Base-by-base conservation (phyloP, 2,329 filamentous ascomycete species). In the Akanthomyces muscarius region DNA sequence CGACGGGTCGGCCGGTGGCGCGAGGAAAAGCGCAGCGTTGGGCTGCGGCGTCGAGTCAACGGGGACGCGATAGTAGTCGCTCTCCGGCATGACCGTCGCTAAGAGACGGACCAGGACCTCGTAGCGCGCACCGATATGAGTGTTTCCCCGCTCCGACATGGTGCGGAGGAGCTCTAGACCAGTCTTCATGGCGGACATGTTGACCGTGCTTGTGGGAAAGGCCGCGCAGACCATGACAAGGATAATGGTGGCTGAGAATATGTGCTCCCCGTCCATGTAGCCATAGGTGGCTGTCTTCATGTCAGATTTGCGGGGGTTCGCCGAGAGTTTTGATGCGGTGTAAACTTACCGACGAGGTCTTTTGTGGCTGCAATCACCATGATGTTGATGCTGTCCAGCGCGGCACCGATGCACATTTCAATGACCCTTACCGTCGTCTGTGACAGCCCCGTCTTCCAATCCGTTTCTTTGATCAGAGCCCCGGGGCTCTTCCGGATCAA, bases 231-330 rank as follows among this genome's bases (percentile, higher is more conserved):
- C 79, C 78, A 85, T 82, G 28, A 84, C 79, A 5, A 85, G 76
- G 2, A 84, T 75, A 13, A 85, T 77, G 13, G 81, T 78, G 1
- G 82, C 81, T 0, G 80, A 83, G 66, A 85, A 84, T 28, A 79
- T 77, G 66, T 85, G 82, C 64, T 85, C 83, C 18, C 80, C 79
- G 63, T 85, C 83, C 74, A 85, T 82, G 68, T 83, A 85, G 28
- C 83, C 83, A 66, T 83, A 85, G 0, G 82, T 85, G 23, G 82
- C 80, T 77, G 61, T 50, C 5, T 11, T 2, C 3, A 16, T 30
- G 33, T 61, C 18, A 61, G 58, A 36, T 8, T 11, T 44, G 16
- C 25, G 1, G 3, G 10, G 5, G 8, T 36, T 23, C 45, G 2
- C 3, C 3, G 5, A 16, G 36, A 18, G 36, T 36, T 45, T 28